A percentile compares a stretch with the other conserved stretches of the same genome.
Evolutionary conservation across 495 filamentous ascomycete genomes (phyloP).

Genomic region (Aspergillus affinis): DNA sequence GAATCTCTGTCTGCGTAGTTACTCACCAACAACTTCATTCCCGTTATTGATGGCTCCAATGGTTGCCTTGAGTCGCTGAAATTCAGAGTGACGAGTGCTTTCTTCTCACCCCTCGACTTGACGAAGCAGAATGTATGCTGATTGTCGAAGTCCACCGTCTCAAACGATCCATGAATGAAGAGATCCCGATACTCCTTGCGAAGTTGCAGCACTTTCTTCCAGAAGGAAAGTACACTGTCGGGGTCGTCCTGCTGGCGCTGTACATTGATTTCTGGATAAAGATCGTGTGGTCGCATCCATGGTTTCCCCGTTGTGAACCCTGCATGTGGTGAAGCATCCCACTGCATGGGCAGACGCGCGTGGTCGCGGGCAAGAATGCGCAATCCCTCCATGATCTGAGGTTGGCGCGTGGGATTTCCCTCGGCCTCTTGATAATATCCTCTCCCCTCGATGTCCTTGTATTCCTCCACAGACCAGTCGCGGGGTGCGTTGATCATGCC

Average conservation of each 20-base stretch:
- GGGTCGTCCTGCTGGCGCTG: constrained; percentile 35
- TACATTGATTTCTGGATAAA: constrained; percentile 44
- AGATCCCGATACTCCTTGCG: constrained; percentile 47
- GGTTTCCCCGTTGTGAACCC: constrained; percentile 41
- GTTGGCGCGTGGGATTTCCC: constrained; percentile 18
- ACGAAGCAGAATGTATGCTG: constrained; percentile 4
- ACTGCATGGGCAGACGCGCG: constrained; percentile 57
- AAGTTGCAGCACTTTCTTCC: constrained; percentile 39
- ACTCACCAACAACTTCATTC: constrained; percentile 7
- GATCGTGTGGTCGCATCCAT: constrained; percentile 53
- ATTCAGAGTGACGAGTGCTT: constrained; percentile 4
- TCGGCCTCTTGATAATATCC: constrained; percentile 49
- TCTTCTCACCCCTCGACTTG: constrained; percentile 5
- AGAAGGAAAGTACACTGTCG: constrained; percentile 43
- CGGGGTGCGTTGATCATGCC: constrained; percentile 65
- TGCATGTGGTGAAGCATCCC: constrained; percentile 47
- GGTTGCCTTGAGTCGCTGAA: not conserved
- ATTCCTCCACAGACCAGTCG: constrained; percentile 58
- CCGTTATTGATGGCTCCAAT: not conserved
- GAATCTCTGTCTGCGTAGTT: not conserved
- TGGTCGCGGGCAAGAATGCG: constrained; percentile 44
- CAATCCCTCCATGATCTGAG: constrained; percentile 24
- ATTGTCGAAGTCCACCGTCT: constrained; percentile 31
- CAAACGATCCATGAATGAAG: constrained; percentile 55
- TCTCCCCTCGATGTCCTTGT: constrained; percentile 60